Evolutionary conservation across 805 yeast species (phyloP).

Genomic region (Schizosaccharomyces octosporus): DNA sequence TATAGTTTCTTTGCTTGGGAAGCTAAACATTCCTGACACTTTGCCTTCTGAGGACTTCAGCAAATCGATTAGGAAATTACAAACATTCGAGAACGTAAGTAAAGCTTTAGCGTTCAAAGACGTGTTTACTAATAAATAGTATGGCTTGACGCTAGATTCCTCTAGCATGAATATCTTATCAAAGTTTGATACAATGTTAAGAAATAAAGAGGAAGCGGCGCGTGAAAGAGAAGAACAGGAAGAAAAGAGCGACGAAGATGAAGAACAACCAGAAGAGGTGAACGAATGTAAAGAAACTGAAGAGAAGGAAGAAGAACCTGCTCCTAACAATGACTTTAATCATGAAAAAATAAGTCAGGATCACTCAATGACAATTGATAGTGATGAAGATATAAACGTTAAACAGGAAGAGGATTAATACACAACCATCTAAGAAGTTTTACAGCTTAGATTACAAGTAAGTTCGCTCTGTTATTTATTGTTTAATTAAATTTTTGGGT

Average conservation of each 20-base stretch:
- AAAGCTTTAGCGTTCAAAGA: not conserved
- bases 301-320: not conserved
- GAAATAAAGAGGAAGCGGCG: not conserved
- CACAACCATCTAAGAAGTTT: not conserved
- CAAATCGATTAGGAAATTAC: not conserved
- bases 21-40: not conserved
- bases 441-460: constrained; percentile 5
- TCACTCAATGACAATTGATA: not conserved
- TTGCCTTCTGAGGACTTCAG: not conserved
- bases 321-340: not conserved
- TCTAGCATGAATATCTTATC: not conserved
- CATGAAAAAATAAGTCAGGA: no score
- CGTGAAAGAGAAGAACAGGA: not conserved
- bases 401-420: not conserved
- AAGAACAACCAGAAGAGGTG: not conserved
- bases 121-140: not conserved
- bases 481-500: constrained; percentile 10
- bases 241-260: not conserved
- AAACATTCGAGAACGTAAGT: not conserved
- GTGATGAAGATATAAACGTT: not conserved
- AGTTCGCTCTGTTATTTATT: constrained; percentile 10
- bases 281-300: not conserved
- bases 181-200: not conserved
- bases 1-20: not conserved
- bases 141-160: not conserved